Percentiles rank a stretch among this genome's conserved stretches.
Conservation (phyloP, 73 alveolate species). For the Paramecium bursaria region DNA sequence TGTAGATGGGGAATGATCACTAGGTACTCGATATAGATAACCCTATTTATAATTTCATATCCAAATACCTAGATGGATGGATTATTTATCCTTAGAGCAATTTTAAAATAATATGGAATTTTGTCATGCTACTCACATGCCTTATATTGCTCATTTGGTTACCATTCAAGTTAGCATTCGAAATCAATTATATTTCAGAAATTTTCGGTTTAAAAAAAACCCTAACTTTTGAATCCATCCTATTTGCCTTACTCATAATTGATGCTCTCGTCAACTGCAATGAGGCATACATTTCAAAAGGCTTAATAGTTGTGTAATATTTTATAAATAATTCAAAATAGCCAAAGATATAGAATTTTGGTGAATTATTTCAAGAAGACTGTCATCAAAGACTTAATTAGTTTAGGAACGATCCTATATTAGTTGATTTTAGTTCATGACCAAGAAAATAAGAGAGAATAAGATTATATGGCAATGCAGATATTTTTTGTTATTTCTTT, state of each 20-base stretch:
- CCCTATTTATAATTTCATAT: constrained; percentile 22
- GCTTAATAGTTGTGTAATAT: constrained; percentile 5
- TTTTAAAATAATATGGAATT: constrained; percentile 49
- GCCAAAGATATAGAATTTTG: constrained; percentile 26
- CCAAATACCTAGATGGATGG: constrained; percentile 5
- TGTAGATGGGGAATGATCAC: constrained; percentile 41
- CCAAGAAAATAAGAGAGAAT: not conserved
- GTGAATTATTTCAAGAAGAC: constrained; percentile 18
- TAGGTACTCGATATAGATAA: constrained; percentile 43
- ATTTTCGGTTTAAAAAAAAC: constrained; percentile 1
- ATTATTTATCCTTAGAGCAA: constrained; percentile 38
- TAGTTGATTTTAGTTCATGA: constrained; percentile 28
- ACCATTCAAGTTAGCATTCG: constrained; percentile 30
- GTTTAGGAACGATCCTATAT: constrained; percentile 13
- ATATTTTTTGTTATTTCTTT: not conserved
- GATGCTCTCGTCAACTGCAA: constrained; percentile 13
- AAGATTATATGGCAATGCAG: not conserved
- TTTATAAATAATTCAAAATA: not conserved
- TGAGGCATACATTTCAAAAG: constrained; percentile 42
- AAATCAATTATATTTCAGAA: constrained; percentile 1
- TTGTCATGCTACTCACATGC: not conserved
- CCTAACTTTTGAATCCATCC: not conserved
- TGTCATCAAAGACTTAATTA: constrained; percentile 6
- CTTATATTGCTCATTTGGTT: constrained; percentile 10
- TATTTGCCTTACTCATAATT: not conserved